These are phyloP conservation scores for Andrographis paniculata DNA, from an alignment of 305 asterid genomes.

Conservation along the genomic window DNA sequence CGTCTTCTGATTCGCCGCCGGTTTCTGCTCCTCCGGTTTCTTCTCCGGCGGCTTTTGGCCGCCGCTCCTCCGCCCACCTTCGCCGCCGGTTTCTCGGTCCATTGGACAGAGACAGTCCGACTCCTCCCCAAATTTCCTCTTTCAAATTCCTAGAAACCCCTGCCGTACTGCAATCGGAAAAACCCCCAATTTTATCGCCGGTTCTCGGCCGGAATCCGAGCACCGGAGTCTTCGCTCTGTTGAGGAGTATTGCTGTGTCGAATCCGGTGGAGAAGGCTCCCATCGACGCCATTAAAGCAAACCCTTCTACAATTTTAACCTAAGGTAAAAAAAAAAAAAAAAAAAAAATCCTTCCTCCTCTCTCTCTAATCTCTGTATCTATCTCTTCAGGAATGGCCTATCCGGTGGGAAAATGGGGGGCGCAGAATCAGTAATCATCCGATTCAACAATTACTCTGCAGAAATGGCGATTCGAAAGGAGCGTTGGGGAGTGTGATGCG, in stretches of 20 bases:
- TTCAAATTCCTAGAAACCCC: slow-evolving; percentile 26
- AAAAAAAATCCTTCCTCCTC: too few relatives aligned
- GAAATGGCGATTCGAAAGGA: too few relatives aligned
- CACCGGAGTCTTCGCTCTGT: slow-evolving; percentile 25
- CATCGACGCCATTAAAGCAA: slow-evolving; percentile 41
- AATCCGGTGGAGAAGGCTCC: slow-evolving; percentile 48
- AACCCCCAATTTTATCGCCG: slow-evolving; percentile 25
- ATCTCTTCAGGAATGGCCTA: too few relatives aligned
- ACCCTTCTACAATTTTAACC: too few relatives aligned
- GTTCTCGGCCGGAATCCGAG: slow-evolving; percentile 30
- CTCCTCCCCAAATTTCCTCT: slow-evolving; percentile 25
- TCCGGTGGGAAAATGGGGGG: too few relatives aligned
- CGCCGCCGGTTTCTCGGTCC: slow-evolving; percentile 27
- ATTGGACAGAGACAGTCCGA: slow-evolving; percentile 28
- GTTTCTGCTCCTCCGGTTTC: slow-evolving; percentile 31
- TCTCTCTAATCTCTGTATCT: too few relatives aligned
- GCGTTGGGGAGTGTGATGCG: too few relatives aligned
- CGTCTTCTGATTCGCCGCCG: slow-evolving; percentile 42
- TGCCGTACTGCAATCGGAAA: slow-evolving; percentile 21
- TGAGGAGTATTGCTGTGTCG: slow-evolving; percentile 37
- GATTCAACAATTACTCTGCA: too few relatives aligned
- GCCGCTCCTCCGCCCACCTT: slow-evolving; percentile 33
- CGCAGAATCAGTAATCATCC: too few relatives aligned
- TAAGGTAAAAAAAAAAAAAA: too few relatives aligned
- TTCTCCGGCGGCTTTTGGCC: slow-evolving; percentile 34